Base-by-base conservation (phyloP, 31 red algal genomes). In the Endocladia muricata region DNA sequence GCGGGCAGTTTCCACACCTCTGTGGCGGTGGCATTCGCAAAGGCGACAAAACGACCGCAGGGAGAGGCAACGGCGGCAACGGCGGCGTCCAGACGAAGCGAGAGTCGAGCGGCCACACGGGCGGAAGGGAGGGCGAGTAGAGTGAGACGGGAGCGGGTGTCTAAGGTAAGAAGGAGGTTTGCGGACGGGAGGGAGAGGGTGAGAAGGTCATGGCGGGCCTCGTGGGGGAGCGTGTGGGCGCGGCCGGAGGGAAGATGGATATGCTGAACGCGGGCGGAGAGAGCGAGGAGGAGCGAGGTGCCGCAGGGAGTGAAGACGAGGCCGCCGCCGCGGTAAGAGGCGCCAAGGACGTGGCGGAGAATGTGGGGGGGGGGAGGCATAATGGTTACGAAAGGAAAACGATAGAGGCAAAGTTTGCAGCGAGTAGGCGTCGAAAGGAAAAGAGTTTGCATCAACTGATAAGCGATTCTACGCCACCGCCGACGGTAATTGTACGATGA, bases 1-100 rank as follows among this genome's bases (percentile, higher is more conserved):
- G 54, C 33, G 8, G 90, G 90, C 26, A 87, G 21, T 19, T 79
- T 26, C 90, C 90, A 93, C 30, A 93, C 75, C 61, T 93, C 76
- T 11, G 87, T 68, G n/a, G 42, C 69, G 0, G 61, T 26, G 11
- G 51, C 43, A 22, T 66, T 68, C 42, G 64, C 82, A 71, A 93
- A 71, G 0, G 66, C 90, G 21, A 73, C 77, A n/a, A 74, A 55
- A 44, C 51, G 64, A 19, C 67, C 81, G 52, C 68, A 68, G 4
- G 90, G 90, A 25, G 85, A 80, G 36, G 68, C 4, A 1, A 47
- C 77, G 34, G 68, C 77, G 1, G 30, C 54, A 9, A 32, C 41
- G 29, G 74, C 85, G 34, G 57, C 15, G 2, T 26, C 34, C 28
- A 79, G 61, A 31, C 61, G 40, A 31, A 69, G 71, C 21, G 77